Evolutionary conservation across 345 rosid genomes (phyloP), one percentile per base, ranked within the genome.

Genomic region (Eucalyptus sp.): DNA sequence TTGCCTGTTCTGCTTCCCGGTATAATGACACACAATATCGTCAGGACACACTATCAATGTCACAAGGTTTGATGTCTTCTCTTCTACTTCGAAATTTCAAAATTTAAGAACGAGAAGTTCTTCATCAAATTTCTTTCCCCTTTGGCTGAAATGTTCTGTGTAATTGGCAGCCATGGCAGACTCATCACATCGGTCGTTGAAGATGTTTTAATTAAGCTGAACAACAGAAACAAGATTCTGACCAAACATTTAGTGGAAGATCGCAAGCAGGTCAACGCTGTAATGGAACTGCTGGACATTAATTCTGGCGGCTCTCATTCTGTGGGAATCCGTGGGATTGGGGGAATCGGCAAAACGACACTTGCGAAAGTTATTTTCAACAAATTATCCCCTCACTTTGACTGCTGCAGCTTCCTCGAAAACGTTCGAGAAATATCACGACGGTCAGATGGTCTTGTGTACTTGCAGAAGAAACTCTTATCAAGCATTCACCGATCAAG

Each of bases 251-350:
- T 87, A 43, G 80, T 87, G 18, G 88, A 49, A 87, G 33, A 58
- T 49, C 10, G 66, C 64, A 50, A 87, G 62, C 88, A 87, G 31
- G 88, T 87, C 15, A 20, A 62, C 15, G 88, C 71, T 44, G 52
- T 87, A 12, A 37, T 87, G 9, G 80, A 87, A 50, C n/a, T 87
- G 79, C n/a, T 87, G 46, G 88, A 60, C 51, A 60, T 60, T 41
- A 86, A 79, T 44, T 46, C 86, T 25, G 25, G 43, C 10, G 89
- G 41, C 81, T 33, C 81, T 9, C 86, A 79, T 18, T 51, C 79
- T n/a, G 88, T 91, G 41, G 93, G 90, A 33, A 56, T 91, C 29
- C 86, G 7, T 52, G 93, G 91, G 18, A 88, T 89, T 60, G 91
- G 86, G 5, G 93, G 93, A 7, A 84, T 80, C 13, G 89, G 89